A percentile compares a stretch with the other conserved stretches of the same genome.
Evolutionary conservation across 371 early-diverging fungal genomes (phyloP).

Genomic region (Lichtheimia corymbifera): DNA sequence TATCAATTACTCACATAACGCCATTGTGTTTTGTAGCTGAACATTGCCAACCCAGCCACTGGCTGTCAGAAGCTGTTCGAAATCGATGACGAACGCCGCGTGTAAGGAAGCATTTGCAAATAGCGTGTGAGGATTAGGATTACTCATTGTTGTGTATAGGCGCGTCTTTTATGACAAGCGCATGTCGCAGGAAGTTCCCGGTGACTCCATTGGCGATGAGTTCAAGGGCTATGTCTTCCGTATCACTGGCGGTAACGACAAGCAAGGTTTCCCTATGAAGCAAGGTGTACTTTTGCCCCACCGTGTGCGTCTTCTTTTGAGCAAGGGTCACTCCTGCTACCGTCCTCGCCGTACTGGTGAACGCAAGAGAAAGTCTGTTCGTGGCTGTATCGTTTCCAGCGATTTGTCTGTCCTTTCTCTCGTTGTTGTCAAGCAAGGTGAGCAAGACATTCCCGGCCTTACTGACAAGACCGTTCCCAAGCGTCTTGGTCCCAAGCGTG

Average conservation of each 20-base stretch:
- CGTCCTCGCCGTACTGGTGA: slow-evolving; percentile 98
- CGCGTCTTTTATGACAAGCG: slow-evolving; percentile 99
- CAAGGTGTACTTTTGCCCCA: slow-evolving; percentile 93
- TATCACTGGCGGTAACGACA: slow-evolving; percentile 99
- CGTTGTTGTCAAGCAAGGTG: slow-evolving; percentile 96
- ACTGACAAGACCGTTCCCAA: slow-evolving; percentile 94
- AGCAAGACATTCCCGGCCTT: slow-evolving; percentile 94
- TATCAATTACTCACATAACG: neutral
- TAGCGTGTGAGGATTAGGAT: slow-evolving; percentile 29
- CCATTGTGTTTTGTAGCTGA: slow-evolving; percentile 66
- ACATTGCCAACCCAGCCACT: slow-evolving; percentile 99
- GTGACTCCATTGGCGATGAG: slow-evolving; percentile 96
- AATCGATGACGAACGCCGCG: slow-evolving; percentile 96
- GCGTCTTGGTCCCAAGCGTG: slow-evolving; percentile 99
- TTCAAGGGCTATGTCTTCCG: slow-evolving; percentile 99
- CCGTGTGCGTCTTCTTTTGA: slow-evolving; percentile 95
- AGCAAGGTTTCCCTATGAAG: slow-evolving; percentile 99
- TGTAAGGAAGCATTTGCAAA: slow-evolving; percentile 61
- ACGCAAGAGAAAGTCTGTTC: slow-evolving; percentile 99
- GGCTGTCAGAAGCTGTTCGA: slow-evolving; percentile 98
- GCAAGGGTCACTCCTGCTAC: slow-evolving; percentile 99
- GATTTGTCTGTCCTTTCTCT: slow-evolving; percentile 96
- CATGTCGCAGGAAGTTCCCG: slow-evolving; percentile 95
- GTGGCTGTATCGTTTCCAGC: slow-evolving; percentile 98
- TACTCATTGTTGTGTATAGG: slow-evolving; percentile 34